Conservation (phyloP, 495 filamentous ascomycete species). For the Xylaria acuta region DNA sequence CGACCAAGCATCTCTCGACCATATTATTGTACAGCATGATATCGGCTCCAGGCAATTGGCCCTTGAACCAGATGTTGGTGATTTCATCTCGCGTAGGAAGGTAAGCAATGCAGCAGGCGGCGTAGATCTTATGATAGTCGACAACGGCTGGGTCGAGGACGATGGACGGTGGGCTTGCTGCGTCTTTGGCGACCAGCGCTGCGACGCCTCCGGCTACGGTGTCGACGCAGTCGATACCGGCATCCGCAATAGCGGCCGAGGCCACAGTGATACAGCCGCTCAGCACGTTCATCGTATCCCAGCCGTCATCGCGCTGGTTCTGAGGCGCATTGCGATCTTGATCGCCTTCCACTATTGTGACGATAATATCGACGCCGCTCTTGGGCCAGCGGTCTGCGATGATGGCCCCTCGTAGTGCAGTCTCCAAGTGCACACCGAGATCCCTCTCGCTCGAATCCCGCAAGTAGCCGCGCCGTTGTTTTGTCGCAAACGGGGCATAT, state of each 20-base stretch:
- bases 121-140: slow-evolving; percentile 77
- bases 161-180: slow-evolving; percentile 51
- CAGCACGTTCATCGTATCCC: slow-evolving; percentile 81
- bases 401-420: slow-evolving; percentile 84
- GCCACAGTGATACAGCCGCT: slow-evolving; percentile 93
- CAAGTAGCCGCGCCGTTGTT: slow-evolving; percentile 80
- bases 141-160: slow-evolving; percentile 85
- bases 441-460: slow-evolving; percentile 87
- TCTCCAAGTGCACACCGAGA: slow-evolving; percentile 88
- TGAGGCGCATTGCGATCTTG: slow-evolving; percentile 54
- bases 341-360: slow-evolving; percentile 93
- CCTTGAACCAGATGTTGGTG: slow-evolving; percentile 93
- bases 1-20: slow-evolving; percentile 51
- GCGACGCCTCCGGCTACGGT: slow-evolving; percentile 88
- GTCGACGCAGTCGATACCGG: slow-evolving; percentile 94
- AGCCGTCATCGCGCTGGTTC: slow-evolving; percentile 66
- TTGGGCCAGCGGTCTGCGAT: slow-evolving; percentile 96
- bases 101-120: slow-evolving; percentile 90
- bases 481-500: slow-evolving; percentile 91
- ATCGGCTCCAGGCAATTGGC: slow-evolving; percentile 55
- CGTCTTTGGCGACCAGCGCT: slow-evolving; percentile 66
- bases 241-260: slow-evolving; percentile 93
- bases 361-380: slow-evolving; percentile 88
- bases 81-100: slow-evolving; percentile 87
- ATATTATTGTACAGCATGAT: slow-evolving; percentile 48